These are phyloP conservation scores for Cyberlindnera xishuangbannaensis DNA, from an alignment of 805 yeast genomes.

Conservation along the genomic window DNA sequence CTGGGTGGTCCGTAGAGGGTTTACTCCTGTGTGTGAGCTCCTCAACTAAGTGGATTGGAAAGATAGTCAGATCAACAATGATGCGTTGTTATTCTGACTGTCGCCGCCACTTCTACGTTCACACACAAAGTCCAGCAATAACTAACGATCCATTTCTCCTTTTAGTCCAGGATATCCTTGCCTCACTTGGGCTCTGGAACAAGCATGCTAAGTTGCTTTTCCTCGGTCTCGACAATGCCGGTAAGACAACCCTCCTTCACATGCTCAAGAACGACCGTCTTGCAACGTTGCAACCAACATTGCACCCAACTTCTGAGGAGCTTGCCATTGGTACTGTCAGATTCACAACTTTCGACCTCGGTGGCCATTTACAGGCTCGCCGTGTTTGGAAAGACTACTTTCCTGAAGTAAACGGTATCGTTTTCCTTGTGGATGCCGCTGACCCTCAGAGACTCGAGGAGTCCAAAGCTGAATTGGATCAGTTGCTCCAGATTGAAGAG, in stretches of 20 bases:
- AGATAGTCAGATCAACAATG: too few species aligned
- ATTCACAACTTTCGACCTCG: slow-evolving; percentile 96
- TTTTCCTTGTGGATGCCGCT: slow-evolving; percentile 93
- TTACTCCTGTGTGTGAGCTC: too few species aligned
- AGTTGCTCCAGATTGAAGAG: slow-evolving; percentile 89
- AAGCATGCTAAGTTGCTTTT: slow-evolving; percentile 95
- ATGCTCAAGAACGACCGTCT: slow-evolving; percentile 92
- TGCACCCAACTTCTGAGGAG: slow-evolving; percentile 98
- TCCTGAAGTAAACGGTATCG: slow-evolving; percentile 98
- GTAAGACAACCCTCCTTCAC: slow-evolving; percentile 86
- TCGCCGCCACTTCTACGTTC: too few species aligned
- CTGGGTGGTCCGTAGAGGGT: too few species aligned
- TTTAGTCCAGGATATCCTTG: slow-evolving; percentile 48
- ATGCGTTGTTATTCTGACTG: too few species aligned
- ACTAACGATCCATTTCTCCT: neutral
- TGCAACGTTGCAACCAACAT: slow-evolving; percentile 96
- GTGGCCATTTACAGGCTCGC: slow-evolving; percentile 98
- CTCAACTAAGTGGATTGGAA: too few species aligned
- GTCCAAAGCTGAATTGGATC: slow-evolving; percentile 91
- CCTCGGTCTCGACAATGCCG: slow-evolving; percentile 96
- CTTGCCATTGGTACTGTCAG: slow-evolving; percentile 93
- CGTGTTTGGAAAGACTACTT: slow-evolving; percentile 99
- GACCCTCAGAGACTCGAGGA: slow-evolving; percentile 94
- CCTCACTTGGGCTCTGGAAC: slow-evolving; percentile 81
- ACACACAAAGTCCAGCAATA: too few species aligned